These are phyloP conservation scores for Rhizophagus clarus DNA, from an alignment of 192 early-diverging fungal genomes.

Conservation along the genomic window DNA sequence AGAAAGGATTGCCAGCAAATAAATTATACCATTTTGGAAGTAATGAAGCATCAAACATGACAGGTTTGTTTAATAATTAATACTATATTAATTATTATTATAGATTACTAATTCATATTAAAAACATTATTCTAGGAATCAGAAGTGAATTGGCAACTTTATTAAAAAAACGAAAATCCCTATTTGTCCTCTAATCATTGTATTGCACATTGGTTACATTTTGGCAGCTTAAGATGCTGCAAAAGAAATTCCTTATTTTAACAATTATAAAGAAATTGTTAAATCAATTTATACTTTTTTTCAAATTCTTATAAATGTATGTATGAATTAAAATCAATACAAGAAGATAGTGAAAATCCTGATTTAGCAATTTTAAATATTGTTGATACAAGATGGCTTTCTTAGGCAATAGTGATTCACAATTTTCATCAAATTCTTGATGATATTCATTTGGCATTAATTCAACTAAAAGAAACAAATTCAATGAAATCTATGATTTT, in stretches of 20 bases:
- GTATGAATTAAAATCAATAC: background rate
- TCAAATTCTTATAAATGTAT: background rate
- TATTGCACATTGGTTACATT: background rate
- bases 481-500: background rate
- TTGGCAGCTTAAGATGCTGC: background rate
- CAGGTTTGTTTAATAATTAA: background rate
- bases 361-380: slow-evolving; percentile 13
- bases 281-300: background rate
- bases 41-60: background rate
- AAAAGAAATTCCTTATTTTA: slow-evolving; percentile 1
- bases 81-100: background rate
- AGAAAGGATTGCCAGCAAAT: background rate
- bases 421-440: slow-evolving; percentile 13
- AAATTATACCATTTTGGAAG: slow-evolving; percentile 4
- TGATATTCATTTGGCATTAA: background rate
- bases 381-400: background rate
- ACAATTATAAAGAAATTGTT: background rate
- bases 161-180: background rate
- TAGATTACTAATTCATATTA: background rate
- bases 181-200: slow-evolving; percentile 3
- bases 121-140: background rate
- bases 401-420: background rate
- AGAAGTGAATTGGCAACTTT: background rate
- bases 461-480: background rate
- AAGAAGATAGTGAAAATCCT: background rate